phyloP scores from a whole-genome alignment of 1,284 basidiomycete species.

The Peniophora sp. region DNA sequence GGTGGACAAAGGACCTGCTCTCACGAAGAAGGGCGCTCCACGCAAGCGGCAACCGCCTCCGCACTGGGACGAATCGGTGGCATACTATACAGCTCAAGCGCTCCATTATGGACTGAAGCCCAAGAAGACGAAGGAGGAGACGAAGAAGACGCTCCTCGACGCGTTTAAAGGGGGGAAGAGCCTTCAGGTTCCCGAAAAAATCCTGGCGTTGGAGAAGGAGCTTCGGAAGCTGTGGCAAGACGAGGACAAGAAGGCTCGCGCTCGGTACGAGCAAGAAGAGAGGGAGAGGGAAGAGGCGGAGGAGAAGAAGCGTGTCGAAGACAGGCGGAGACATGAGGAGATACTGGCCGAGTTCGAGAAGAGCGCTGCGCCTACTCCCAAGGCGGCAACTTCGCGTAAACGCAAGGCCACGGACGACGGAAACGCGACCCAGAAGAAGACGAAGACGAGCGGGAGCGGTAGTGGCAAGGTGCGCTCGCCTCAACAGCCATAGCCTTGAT shows the following conservation, averaged over 20 bases:
- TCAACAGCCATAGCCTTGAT: not conserved
- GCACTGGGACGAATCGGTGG: conserved; percentile 16
- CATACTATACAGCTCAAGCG: conserved; percentile 18
- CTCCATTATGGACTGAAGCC: conserved; percentile 15
- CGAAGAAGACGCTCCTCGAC: conserved; percentile 17
- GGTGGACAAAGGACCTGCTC: conserved; percentile 12
- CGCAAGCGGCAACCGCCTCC: conserved; percentile 16
- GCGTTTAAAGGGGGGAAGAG: conserved; percentile 10
- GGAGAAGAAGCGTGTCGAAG: not conserved
- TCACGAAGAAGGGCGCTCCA: conserved; percentile 18
- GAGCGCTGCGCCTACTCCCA: not conserved
- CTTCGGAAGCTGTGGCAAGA: conserved; percentile 7
- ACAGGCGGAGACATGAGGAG: not conserved
- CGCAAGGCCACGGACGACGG: not conserved
- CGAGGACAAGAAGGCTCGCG: not conserved
- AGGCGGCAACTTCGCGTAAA: not conserved
- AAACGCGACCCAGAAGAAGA: not conserved
- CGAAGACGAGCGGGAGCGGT: not conserved
- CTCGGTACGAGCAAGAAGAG: not conserved
- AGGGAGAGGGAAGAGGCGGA: not conserved
- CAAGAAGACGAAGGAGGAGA: conserved; percentile 16
- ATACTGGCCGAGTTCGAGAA: not conserved
- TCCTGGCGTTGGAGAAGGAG: conserved; percentile 11
- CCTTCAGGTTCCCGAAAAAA: conserved; percentile 11
- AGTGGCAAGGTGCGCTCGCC: not conserved